Evolutionary conservation across 1,139 yeast species (phyloP).

Genomic region (Wickerhamomyces sp.): DNA sequence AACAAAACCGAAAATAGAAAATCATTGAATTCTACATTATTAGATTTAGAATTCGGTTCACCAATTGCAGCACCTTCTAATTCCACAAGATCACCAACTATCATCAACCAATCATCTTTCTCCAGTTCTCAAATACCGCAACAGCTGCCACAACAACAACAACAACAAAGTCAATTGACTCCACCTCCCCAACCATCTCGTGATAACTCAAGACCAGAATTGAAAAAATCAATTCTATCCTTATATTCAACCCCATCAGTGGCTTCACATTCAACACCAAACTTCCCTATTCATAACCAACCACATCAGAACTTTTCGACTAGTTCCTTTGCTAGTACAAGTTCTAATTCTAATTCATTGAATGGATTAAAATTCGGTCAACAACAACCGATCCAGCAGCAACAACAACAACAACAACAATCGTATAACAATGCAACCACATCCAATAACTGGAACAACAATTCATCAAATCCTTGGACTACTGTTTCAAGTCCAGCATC

Average conservation of each 20-base stretch:
- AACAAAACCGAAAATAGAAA: slow-evolving; percentile 9
- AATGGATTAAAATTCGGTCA: slow-evolving; percentile 11
- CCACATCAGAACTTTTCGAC: slow-evolving; percentile 7
- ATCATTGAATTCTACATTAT: slow-evolving; percentile 19
- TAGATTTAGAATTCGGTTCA: slow-evolving; percentile 30
- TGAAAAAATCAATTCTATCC: slow-evolving; percentile 86
- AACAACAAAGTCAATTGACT: slow-evolving; percentile 3
- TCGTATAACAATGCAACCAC: not conserved
- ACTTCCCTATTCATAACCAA: slow-evolving; percentile 10
- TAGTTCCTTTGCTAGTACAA: slow-evolving; percentile 10
- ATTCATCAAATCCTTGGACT: slow-evolving; percentile 10
- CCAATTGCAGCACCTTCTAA: slow-evolving; percentile 17
- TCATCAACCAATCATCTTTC: not conserved
- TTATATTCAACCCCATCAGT: slow-evolving; percentile 71
- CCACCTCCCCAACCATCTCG: slow-evolving; percentile 14
- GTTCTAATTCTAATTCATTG: slow-evolving; percentile 1
- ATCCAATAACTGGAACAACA: slow-evolving; percentile 4
- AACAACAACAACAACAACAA: slow-evolving; percentile 12
- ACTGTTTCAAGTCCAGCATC: slow-evolving; percentile 1
- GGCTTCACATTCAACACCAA: slow-evolving; percentile 31
- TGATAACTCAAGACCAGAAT: slow-evolving; percentile 52
- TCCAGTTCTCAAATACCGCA: slow-evolving; percentile 5
- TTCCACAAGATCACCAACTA: not conserved
- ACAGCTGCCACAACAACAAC: slow-evolving; percentile 11
- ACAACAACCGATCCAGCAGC: not conserved